Conservation (phyloP, 2,329 filamentous ascomycete genomes). For the Aquanectria penicillioides region DNA sequence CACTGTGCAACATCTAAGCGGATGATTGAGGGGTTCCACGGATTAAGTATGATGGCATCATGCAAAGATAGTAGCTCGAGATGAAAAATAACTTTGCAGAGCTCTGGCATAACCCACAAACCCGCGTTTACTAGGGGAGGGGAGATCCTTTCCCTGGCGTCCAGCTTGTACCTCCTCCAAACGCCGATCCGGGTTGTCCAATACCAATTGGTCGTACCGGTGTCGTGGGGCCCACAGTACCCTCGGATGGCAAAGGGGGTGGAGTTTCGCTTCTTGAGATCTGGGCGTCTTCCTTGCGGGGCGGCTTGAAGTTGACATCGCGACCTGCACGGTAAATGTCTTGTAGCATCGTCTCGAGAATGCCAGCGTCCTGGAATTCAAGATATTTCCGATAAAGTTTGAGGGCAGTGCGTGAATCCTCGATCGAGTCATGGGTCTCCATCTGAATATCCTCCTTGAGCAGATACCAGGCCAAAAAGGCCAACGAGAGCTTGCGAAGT, state of each 20-base stretch:
- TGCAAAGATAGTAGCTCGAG: no score
- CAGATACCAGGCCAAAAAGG: conserved; percentile 90
- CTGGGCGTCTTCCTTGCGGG: conserved; percentile 56
- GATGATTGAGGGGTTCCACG: no score
- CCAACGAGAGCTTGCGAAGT: conserved; percentile 86
- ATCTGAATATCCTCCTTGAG: conserved; percentile 95
- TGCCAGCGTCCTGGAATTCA: conserved; percentile 87
- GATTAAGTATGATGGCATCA: no score
- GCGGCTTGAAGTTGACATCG: conserved; percentile 62
- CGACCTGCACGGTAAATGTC: conserved; percentile 77
- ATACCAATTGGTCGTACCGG: conserved; percentile 53
- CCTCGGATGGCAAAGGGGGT: conserved; percentile 58
- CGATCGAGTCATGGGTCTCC: conserved; percentile 92
- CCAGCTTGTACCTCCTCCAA: conserved; percentile 53
- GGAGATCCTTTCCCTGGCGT: conserved; percentile 59
- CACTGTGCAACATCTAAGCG: no score
- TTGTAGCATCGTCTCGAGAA: conserved; percentile 83
- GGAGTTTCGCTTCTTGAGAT: conserved; percentile 64
- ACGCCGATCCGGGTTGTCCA: conserved; percentile 48
- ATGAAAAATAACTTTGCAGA: no score
- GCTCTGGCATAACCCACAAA: no score
- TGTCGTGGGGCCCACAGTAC: conserved; percentile 55
- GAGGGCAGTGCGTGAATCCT: conserved; percentile 91
- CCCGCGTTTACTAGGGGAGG: conserved; percentile 41
- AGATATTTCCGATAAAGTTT: conserved; percentile 90